These are phyloP conservation scores for Fusarium sp. DNA, from an alignment of 2,329 filamentous ascomycete species.

Conservation along the genomic window DNA sequence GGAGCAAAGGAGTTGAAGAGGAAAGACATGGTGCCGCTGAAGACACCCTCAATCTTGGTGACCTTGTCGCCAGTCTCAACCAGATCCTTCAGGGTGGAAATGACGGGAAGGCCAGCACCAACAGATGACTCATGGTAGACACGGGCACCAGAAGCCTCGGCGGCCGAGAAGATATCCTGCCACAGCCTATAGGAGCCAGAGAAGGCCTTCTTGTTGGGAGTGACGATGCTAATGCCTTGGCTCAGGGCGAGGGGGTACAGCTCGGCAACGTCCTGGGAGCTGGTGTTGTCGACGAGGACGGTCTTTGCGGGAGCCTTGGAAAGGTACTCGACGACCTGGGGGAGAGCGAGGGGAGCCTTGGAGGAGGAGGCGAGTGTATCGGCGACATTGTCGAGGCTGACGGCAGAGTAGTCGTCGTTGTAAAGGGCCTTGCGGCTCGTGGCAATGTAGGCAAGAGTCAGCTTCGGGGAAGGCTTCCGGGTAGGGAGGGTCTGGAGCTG, in stretches of 20 bases:
- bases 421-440: slow-evolving; percentile 85
- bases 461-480: slow-evolving; percentile 71
- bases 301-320: slow-evolving; percentile 77
- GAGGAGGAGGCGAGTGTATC: slow-evolving; percentile 69
- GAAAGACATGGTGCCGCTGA: slow-evolving; percentile 97
- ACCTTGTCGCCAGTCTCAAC: slow-evolving; percentile 92
- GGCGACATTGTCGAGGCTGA: slow-evolving; percentile 67
- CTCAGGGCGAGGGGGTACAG: slow-evolving; percentile 82
- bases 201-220: slow-evolving; percentile 98
- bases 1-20: slow-evolving; percentile 98
- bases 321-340: slow-evolving; percentile 79
- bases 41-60: slow-evolving; percentile 93
- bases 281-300: slow-evolving; percentile 94
- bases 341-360: slow-evolving; percentile 69
- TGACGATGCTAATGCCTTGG: slow-evolving; percentile 87
- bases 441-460: slow-evolving; percentile 83
- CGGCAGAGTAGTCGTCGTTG: slow-evolving; percentile 72
- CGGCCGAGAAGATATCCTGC: slow-evolving; percentile 83
- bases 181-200: slow-evolving; percentile 81
- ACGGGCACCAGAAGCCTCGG: slow-evolving; percentile 74
- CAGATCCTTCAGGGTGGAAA: slow-evolving; percentile 93
- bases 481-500: slow-evolving; percentile 75
- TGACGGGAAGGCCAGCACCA: slow-evolving; percentile 89
- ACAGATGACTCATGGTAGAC: slow-evolving; percentile 96
- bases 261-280: slow-evolving; percentile 83